Evolutionary conservation across 179 eudicot species (phyloP).

Genomic region (Carnegiea gigantea): DNA sequence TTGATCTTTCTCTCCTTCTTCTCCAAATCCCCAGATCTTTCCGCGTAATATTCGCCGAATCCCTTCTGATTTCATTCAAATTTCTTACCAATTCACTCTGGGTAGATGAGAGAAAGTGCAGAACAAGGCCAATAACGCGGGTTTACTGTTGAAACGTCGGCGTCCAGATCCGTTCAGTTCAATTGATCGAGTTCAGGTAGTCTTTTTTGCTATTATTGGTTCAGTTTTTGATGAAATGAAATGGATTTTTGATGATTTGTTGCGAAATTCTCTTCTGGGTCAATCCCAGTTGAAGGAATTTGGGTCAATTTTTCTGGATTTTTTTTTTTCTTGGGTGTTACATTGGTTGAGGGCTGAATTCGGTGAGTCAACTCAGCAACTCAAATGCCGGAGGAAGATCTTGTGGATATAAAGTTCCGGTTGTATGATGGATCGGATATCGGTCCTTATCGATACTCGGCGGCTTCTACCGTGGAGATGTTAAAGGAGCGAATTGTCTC

Average conservation of each 20-base stretch:
- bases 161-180: conserved; percentile 27
- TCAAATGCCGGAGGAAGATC: conserved; percentile 95
- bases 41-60: not conserved
- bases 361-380: conserved; percentile 27
- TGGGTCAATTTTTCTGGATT: conserved; percentile 8
- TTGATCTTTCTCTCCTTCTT: conserved; percentile 9
- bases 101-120: not conserved
- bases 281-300: conserved; percentile 23
- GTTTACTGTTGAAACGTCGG: not conserved
- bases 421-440: conserved; percentile 93
- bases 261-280: conserved; percentile 21
- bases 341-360: conserved; percentile 7
- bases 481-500: conserved; percentile 82
- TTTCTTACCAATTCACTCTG: not conserved
- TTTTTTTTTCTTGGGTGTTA: not conserved
- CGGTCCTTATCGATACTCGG: conserved; percentile 85
- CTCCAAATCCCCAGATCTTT: conserved; percentile 9
- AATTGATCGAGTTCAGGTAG: conserved; percentile 17
- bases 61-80: not conserved
- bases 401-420: conserved; percentile 88
- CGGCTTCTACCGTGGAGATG: conserved; percentile 83
- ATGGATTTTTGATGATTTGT: not conserved
- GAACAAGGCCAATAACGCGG: not conserved
- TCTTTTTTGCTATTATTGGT: conserved; percentile 1
- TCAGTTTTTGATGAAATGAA: not conserved